Evolutionary conservation across 768 basidiomycete species (phyloP).

Genomic region (Gautieria morchelliformis): DNA sequence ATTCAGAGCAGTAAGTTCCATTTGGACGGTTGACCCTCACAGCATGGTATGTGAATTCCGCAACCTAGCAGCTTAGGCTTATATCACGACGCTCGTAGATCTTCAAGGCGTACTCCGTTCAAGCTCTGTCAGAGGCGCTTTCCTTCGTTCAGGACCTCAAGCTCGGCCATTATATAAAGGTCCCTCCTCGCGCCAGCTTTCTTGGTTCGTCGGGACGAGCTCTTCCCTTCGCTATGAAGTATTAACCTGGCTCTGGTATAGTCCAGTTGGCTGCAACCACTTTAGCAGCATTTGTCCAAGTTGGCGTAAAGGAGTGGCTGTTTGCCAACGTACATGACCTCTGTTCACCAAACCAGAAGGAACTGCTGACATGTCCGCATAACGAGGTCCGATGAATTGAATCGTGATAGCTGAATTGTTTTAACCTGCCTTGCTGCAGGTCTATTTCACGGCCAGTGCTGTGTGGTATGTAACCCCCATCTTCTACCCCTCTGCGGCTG

Average conservation of each 20-base stretch:
- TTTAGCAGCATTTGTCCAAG: slow-evolving; percentile 27
- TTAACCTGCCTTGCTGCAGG: slow-evolving; percentile 26
- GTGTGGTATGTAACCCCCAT: slow-evolving; percentile 54
- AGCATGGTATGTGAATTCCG: not conserved
- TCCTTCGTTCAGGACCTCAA: slow-evolving; percentile 26
- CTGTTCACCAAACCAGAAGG: slow-evolving; percentile 22
- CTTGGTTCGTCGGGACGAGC: slow-evolving; percentile 16
- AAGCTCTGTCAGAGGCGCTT: slow-evolving; percentile 20
- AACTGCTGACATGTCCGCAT: slow-evolving; percentile 29
- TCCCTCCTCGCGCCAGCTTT: slow-evolving; percentile 35
- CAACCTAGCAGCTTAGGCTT: not conserved
- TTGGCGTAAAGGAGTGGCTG: slow-evolving; percentile 29
- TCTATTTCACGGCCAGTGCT: slow-evolving; percentile 84
- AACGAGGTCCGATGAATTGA: slow-evolving; percentile 26
- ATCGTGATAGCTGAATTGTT: slow-evolving; percentile 1
- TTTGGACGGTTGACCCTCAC: not conserved
- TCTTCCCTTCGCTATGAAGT: not conserved
- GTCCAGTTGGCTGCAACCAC: slow-evolving; percentile 26
- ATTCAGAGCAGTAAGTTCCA: not conserved
- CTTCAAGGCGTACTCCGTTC: slow-evolving; percentile 28
- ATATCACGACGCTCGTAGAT: slow-evolving; percentile 17
- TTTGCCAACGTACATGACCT: slow-evolving; percentile 29
- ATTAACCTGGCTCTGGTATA: slow-evolving; percentile 6
- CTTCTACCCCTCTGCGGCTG: not conserved
- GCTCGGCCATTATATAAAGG: slow-evolving; percentile 39